Percentiles rank a stretch among this genome's conserved stretches.
Conservation (phyloP, 495 filamentous ascomycete genomes). For the Neurospora sp. region DNA sequence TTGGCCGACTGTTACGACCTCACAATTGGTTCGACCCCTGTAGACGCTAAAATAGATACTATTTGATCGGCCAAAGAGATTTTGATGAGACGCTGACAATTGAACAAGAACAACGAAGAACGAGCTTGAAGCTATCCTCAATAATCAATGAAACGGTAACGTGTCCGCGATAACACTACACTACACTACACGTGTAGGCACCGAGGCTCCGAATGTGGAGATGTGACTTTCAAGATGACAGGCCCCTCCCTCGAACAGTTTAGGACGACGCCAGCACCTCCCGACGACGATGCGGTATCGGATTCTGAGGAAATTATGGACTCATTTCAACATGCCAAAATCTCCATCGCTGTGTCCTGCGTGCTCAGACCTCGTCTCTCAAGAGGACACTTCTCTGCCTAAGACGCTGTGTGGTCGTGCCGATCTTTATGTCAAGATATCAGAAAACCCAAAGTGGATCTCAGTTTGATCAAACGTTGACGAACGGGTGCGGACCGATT, state of each 20-base stretch:
- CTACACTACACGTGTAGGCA: too few species aligned
- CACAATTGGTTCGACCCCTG: neutral
- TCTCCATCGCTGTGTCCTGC: neutral
- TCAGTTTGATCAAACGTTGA: neutral
- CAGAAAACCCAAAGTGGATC: too few species aligned
- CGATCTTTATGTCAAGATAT: neutral
- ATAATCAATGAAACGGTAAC: neutral
- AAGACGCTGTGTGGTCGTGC: neutral
- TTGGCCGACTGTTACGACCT: too few species aligned
- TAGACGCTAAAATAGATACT: neutral
- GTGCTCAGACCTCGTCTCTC: neutral
- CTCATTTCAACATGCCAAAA: neutral
- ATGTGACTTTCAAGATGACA: neutral
- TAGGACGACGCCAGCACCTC: too few species aligned
- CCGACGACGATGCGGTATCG: neutral
- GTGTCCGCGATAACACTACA: neutral
- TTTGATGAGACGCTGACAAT: neutral
- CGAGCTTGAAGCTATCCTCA: neutral
- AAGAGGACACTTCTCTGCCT: neutral
- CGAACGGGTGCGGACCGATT: neutral
- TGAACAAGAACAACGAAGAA: neutral
- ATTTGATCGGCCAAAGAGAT: neutral
- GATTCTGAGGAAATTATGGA: neutral
- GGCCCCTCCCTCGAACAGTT: neutral
- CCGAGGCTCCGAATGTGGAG: neutral